Conservation (phyloP, 2,329 filamentous ascomycete species). For the Colletotrichum sp. region DNA sequence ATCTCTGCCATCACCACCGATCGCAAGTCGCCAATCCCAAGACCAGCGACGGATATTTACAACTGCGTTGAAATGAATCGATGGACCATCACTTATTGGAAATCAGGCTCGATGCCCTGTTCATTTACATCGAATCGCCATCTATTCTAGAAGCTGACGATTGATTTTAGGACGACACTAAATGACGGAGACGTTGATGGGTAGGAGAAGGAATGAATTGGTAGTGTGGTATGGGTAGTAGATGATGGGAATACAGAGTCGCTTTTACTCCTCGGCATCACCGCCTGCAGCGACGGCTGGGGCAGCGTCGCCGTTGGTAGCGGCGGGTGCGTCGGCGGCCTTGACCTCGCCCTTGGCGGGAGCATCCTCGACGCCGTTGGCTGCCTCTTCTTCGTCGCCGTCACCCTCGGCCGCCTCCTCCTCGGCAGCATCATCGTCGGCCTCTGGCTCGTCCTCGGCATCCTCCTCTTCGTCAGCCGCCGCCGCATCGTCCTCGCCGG, state of each 20-base stretch:
- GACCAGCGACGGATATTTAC: not conserved
- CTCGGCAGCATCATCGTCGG: constrained; percentile 32
- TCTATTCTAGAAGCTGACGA: constrained; percentile 8
- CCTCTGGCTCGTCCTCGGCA: constrained; percentile 32
- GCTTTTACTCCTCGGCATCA: constrained; percentile 22
- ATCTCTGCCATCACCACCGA: not conserved
- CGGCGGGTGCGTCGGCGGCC: constrained; percentile 25
- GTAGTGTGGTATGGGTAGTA: not conserved
- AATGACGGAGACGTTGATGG: not conserved
- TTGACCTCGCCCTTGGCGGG: constrained; percentile 32
- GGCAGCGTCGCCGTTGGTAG: constrained; percentile 29
- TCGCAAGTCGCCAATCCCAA: not conserved
- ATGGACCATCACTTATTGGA: not conserved
- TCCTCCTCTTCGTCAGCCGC: constrained; percentile 36
- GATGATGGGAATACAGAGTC: not conserved
- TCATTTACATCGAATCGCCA: not conserved
- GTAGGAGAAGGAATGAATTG: not conserved
- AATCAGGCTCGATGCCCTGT: not conserved
- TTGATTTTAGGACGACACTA: not conserved
- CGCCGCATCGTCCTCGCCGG: constrained; percentile 33
- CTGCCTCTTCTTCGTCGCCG: constrained; percentile 28
- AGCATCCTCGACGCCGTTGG: constrained; percentile 25
- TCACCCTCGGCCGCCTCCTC: constrained; percentile 25
- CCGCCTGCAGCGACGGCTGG: constrained; percentile 25
- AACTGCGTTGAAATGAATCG: not conserved